Conservation (phyloP, 176 grass and related monocot species). For the Saccharum officinarum region DNA sequence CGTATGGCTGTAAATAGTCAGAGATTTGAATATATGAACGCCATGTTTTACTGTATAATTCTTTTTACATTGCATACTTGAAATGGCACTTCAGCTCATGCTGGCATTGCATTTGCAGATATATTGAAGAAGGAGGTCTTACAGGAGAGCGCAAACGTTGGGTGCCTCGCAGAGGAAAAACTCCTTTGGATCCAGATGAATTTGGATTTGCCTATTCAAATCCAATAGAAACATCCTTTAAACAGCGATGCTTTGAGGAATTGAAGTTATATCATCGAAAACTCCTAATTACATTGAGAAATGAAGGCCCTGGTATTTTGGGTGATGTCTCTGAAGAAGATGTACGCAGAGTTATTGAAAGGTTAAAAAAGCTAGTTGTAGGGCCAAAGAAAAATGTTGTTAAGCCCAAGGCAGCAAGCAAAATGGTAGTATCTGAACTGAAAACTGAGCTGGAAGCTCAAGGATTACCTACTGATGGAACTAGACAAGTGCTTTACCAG, state of each 20-base stretch:
- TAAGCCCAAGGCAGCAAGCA: slow-evolving; percentile 97
- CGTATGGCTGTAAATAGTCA: neutral
- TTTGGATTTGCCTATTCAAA: slow-evolving; percentile 96
- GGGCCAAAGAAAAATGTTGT: slow-evolving; percentile 71
- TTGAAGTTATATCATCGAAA: slow-evolving; percentile 77
- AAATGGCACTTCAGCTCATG: slow-evolving; percentile 1
- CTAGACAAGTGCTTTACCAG: slow-evolving; percentile 92
- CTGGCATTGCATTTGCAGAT: slow-evolving; percentile 51
- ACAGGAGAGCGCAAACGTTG: slow-evolving; percentile 98
- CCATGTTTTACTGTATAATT: slow-evolving; percentile 5
- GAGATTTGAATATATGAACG: slow-evolving; percentile 1
- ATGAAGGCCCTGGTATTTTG: slow-evolving; percentile 87
- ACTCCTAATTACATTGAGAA: slow-evolving; percentile 71
- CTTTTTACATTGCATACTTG: slow-evolving; percentile 7
- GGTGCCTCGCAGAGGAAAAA: slow-evolving; percentile 91
- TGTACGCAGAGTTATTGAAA: slow-evolving; percentile 71
- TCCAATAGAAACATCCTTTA: slow-evolving; percentile 88
- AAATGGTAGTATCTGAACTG: slow-evolving; percentile 94
- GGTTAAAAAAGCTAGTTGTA: slow-evolving; percentile 75
- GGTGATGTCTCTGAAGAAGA: slow-evolving; percentile 80
- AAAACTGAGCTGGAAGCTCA: slow-evolving; percentile 95
- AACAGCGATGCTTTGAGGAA: slow-evolving; percentile 81
- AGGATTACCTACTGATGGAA: slow-evolving; percentile 93
- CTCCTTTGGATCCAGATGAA: slow-evolving; percentile 86
- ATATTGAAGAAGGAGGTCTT: slow-evolving; percentile 94